These are phyloP conservation scores for Pseudonectria buxi DNA, from an alignment of 2,329 filamentous ascomycete species.

Conservation along the genomic window DNA sequence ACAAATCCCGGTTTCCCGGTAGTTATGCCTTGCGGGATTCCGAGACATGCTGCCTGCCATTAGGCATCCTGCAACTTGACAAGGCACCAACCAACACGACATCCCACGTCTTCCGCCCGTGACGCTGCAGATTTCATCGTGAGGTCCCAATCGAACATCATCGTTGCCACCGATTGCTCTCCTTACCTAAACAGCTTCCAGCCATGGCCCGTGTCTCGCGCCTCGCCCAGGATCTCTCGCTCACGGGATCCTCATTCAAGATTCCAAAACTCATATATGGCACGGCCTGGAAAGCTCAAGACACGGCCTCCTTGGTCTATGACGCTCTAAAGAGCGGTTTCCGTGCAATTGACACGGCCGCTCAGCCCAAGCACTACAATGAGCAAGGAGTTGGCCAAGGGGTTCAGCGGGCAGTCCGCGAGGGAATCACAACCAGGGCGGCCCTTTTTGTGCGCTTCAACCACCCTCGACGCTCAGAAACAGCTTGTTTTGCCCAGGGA, in stretches of 20 bases:
- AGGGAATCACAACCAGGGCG: conserved; percentile 47
- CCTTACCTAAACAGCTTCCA: too few species aligned
- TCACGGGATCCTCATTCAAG: conserved; percentile 24
- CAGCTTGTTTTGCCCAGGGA: too few species aligned
- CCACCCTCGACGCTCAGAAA: background rate
- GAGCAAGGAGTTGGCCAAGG: conserved; percentile 65
- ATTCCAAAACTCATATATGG: conserved; percentile 63
- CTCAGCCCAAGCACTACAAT: conserved; percentile 71
- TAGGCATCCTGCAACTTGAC: too few species aligned
- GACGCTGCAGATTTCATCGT: too few species aligned
- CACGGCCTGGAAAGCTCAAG: conserved; percentile 78
- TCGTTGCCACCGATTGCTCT: too few species aligned
- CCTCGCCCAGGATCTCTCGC: conserved; percentile 27
- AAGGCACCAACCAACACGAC: too few species aligned
- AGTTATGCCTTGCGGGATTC: too few species aligned
- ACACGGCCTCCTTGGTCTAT: conserved; percentile 60
- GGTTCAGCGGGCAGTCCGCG: conserved; percentile 52
- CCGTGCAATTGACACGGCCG: conserved; percentile 68
- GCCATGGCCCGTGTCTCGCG: conserved; percentile 23
- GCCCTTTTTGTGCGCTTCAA: conserved; percentile 53
- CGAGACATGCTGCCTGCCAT: too few species aligned
- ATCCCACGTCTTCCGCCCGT: too few species aligned
- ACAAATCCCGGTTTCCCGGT: too few species aligned
- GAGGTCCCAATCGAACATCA: too few species aligned
- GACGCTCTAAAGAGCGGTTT: conserved; percentile 64